Evolutionary conservation across 306 rosid genomes (phyloP), one percentile per base, ranked within the genome.

Genomic region (Datisca glomerata): DNA sequence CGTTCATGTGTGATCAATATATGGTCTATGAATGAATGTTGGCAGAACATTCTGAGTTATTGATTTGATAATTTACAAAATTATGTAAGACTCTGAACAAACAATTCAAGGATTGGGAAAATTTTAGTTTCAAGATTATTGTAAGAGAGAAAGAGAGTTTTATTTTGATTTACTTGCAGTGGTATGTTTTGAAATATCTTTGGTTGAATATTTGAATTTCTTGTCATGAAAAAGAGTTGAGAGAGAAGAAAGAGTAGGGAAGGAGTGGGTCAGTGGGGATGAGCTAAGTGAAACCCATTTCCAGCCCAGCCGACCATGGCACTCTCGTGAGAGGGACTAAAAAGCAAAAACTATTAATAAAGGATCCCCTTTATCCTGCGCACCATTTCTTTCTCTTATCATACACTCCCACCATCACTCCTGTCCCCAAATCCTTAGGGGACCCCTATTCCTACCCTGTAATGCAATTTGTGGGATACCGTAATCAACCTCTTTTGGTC

Each of bases 231-330:
- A 71, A 70, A 41, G 67, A 64, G 73, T 60, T 53, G 59, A 39
- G 70, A 71, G 67, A 63, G 79, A 63, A 69, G 69, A 51, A 51
- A 61, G 61, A 60, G 23, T 46, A 42, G 36, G 64, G 51, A 65
- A 59, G 20, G 37, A 24, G 45, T 29, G 33, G 56, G 24, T 16
- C 4, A 59, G 71, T 64, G 79, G 70, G 76, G 61, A 28, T 40
- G 50, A 8, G 24, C 59, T 55, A 65, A 70, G 81, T 48, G 57
- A 69, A 73, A 42, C 76, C 73, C 69, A 60, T 67, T 78, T 80
- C 86, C 83, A 75, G 68, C 93, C 78, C 79, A 70, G 49, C 56
- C 59, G 95, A 84, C 81, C 81, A 60, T 75, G 84, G 81, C 85
- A 67, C 62, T 78, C 91, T 41, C 79, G 94, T 80, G 98, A 76